phyloP scores from a whole-genome alignment of 306 rosid species.

The Leucaena leucocephala region DNA sequence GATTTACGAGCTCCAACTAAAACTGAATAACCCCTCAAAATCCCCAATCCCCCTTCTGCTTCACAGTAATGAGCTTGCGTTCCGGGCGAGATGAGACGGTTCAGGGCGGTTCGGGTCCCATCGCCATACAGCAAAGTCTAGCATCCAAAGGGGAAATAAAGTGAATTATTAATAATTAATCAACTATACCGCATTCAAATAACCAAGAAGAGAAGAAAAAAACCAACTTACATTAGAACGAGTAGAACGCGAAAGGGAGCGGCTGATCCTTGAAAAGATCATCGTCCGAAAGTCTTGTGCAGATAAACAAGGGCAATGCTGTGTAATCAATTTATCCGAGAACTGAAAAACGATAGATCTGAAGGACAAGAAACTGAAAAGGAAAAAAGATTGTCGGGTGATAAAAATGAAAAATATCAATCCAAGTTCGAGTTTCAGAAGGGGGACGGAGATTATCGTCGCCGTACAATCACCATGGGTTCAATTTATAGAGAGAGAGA shows the following conservation, averaged over 20 bases:
- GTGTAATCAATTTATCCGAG: neutral
- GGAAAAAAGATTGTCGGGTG: neutral
- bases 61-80: conserved; percentile 47
- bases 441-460: neutral
- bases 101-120: conserved; percentile 47
- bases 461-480: neutral
- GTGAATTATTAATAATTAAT: neutral
- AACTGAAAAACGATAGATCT: conserved; percentile 19
- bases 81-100: conserved; percentile 37
- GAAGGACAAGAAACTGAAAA: neutral
- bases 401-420: neutral
- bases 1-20: conserved; percentile 47
- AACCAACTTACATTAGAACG: neutral
- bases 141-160: conserved; percentile 23
- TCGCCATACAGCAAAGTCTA: conserved; percentile 60
- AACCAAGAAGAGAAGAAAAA: neutral
- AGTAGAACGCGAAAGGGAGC: neutral
- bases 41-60: conserved; percentile 60
- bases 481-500: neutral
- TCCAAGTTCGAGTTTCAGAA: neutral
- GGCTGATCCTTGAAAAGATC: conserved; percentile 7
- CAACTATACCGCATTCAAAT: neutral
- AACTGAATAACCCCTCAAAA: conserved; percentile 58
- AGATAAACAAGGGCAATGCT: neutral
- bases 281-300: neutral